Conservation (phyloP, 305 asterid genomes). For the Fraxinus platypoda region DNA sequence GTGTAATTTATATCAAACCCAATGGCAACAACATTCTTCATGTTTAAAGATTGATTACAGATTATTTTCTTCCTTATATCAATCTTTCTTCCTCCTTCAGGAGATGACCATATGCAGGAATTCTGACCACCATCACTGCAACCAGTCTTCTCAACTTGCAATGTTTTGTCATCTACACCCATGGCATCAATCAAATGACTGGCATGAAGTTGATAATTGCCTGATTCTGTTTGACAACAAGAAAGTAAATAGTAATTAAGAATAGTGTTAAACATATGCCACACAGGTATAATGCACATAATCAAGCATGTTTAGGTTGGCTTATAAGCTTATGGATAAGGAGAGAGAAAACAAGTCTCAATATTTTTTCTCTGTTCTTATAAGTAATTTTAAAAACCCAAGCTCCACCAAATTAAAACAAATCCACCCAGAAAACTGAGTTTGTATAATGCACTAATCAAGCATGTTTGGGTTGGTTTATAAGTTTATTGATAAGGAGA, state of each 20-base stretch:
- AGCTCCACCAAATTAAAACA: too few relatives aligned
- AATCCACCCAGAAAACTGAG: too few relatives aligned
- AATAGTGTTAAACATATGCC: background rate
- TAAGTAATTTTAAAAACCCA: too few relatives aligned
- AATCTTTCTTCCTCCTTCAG: slow-evolving; percentile 34
- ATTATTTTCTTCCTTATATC: slow-evolving; percentile 41
- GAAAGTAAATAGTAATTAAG: background rate
- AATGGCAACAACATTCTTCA: slow-evolving; percentile 50
- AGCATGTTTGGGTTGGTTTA: too few relatives aligned
- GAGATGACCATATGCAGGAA: slow-evolving; percentile 41
- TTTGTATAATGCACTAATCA: background rate
- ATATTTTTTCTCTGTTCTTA: too few relatives aligned
- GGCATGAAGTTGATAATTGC: slow-evolving; percentile 39
- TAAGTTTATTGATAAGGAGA: too few relatives aligned
- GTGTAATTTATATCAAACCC: slow-evolving; percentile 60
- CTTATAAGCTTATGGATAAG: too few relatives aligned
- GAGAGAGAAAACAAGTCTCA: too few relatives aligned
- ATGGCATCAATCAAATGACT: slow-evolving; percentile 37
- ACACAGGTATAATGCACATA: background rate
- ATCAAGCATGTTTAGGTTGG: background rate
- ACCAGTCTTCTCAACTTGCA: slow-evolving; percentile 18
- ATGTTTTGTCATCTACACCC: slow-evolving; percentile 23
- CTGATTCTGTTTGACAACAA: slow-evolving; percentile 26
- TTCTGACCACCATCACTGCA: slow-evolving; percentile 20
- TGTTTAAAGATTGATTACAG: slow-evolving; percentile 50